Percentiles rank a stretch among this genome's conserved stretches.
phyloP scores from a whole-genome alignment of 2,329 filamentous ascomycete genomes.

The Alternaria postmessia region DNA sequence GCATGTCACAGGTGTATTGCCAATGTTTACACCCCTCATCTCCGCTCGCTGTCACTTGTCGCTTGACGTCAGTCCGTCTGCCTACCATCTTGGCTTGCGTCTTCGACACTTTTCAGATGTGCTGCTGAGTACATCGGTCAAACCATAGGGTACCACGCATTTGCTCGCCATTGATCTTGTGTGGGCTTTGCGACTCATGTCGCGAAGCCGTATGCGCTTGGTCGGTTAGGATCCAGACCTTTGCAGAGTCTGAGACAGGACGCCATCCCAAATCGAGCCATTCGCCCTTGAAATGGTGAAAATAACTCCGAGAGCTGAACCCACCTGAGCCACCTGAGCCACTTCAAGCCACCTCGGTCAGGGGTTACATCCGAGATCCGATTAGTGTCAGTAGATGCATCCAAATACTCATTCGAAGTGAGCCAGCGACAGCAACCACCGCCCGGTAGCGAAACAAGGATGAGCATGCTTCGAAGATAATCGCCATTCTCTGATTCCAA shows the following conservation, averaged over 20 bases:
- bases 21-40: background rate
- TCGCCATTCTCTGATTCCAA: background rate
- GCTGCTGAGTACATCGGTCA: background rate
- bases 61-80: conserved; percentile 2
- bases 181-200: background rate
- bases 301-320: conserved; percentile 1
- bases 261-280: conserved; percentile 1
- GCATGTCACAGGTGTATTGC: background rate
- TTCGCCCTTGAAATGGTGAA: background rate
- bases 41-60: background rate
- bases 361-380: conserved; percentile 6
- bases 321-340: background rate
- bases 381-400: background rate
- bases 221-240: background rate
- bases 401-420: background rate
- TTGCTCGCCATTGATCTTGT: background rate
- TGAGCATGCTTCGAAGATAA: background rate
- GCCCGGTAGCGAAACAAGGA: background rate
- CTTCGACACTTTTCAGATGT: background rate
- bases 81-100: background rate
- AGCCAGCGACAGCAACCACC: background rate
- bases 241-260: background rate
- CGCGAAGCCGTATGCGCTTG: background rate
- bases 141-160: background rate
- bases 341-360: background rate